Percentiles rank a stretch among this genome's conserved stretches.
These are phyloP conservation scores for Salix koriyanagi DNA, from an alignment of 345 rosid species.

Conservation along the genomic window DNA sequence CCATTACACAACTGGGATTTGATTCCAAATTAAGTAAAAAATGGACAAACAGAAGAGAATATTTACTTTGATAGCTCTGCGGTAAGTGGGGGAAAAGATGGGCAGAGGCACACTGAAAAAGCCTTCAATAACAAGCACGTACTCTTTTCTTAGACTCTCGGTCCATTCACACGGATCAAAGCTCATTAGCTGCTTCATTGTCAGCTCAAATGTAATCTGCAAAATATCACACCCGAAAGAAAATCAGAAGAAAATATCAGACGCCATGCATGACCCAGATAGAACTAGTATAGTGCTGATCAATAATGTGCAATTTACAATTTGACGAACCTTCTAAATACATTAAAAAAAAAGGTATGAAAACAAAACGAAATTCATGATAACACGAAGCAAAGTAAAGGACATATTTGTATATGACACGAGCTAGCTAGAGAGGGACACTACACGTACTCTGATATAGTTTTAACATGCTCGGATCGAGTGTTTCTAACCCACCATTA, in stretches of 20 bases:
- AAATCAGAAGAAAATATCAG: not conserved
- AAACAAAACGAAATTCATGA: not conserved
- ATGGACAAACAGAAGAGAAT: not conserved
- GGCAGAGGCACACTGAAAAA: conserved; percentile 84
- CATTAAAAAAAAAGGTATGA: not conserved
- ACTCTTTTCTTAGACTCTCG: conserved; percentile 81
- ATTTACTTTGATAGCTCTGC: conserved; percentile 70
- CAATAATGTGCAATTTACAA: not conserved
- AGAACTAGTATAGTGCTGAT: not conserved
- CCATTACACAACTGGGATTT: not conserved
- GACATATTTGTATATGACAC: not conserved
- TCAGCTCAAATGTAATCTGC: conserved; percentile 87
- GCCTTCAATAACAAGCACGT: conserved; percentile 88
- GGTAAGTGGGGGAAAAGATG: conserved; percentile 76
- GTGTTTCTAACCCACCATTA: not conserved
- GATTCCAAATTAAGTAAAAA: not conserved
- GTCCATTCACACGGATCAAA: conserved; percentile 96
- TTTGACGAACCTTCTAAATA: not conserved
- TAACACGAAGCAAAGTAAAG: not conserved
- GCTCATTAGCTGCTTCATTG: conserved; percentile 93
- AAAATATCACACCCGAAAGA: not conserved
- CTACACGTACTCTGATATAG: not conserved
- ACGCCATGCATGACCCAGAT: not conserved
- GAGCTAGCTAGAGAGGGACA: not conserved
- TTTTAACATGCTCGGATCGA: not conserved